Evolutionary conservation across 2,329 filamentous ascomycete species (phyloP).

Genomic region (Diplodia intermedia): DNA sequence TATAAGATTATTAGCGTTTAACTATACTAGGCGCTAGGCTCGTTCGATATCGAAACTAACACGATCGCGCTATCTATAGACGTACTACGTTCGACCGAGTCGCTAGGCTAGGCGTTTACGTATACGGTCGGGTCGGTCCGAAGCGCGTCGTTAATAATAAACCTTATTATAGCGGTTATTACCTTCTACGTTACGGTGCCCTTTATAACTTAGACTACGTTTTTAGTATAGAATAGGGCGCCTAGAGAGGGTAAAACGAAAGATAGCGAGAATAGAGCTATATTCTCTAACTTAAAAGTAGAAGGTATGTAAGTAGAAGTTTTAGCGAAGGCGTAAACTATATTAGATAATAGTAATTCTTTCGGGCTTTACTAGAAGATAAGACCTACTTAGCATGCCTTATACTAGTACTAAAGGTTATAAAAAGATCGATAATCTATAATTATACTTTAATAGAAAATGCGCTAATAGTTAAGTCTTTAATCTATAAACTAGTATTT

Average conservation of each 20-base stretch:
- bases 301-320: neutral
- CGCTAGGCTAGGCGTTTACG: conserved; percentile 55
- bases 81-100: conserved; percentile 58
- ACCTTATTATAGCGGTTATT: conserved; percentile 57
- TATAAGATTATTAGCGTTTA: conserved; percentile 48
- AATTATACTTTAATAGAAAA: no score
- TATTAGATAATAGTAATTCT: no score
- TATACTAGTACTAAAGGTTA: no score
- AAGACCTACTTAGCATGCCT: no score
- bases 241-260: conserved; percentile 1
- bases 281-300: neutral
- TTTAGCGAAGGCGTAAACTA: neutral
- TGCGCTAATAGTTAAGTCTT: no score
- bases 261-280: neutral
- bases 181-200: conserved; percentile 55
- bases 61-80: conserved; percentile 59
- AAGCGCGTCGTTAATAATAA: conserved; percentile 54
- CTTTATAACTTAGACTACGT: conserved; percentile 39
- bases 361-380: no score
- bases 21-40: conserved; percentile 60
- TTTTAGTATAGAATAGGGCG: conserved; percentile 4
- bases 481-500: no score
- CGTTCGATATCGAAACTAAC: conserved; percentile 60
- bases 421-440: no score
- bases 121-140: conserved; percentile 58